A percentile compares a stretch with the other conserved stretches of the same genome.
These are phyloP conservation scores for Bacidia rubella DNA, from an alignment of 495 filamentous ascomycete species.

Conservation along the genomic window DNA sequence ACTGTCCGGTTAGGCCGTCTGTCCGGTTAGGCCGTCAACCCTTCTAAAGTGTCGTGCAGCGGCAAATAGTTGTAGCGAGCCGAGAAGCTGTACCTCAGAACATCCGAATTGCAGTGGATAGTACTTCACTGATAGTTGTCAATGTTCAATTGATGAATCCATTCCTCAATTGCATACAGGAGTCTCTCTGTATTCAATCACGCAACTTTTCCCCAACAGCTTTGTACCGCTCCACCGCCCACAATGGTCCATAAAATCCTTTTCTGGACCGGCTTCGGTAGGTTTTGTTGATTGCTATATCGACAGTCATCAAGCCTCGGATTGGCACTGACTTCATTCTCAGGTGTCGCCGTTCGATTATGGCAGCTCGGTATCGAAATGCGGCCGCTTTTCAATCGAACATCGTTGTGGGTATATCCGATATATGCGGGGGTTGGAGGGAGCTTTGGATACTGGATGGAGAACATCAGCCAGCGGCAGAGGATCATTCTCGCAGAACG, in stretches of 20 bases:
- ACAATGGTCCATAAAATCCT: slow-evolving; percentile 66
- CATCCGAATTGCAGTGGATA: too few species aligned
- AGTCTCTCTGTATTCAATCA: too few species aligned
- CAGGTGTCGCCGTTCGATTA: slow-evolving; percentile 77
- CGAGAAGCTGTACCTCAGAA: too few species aligned
- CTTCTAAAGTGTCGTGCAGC: not conserved
- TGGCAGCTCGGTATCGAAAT: slow-evolving; percentile 98
- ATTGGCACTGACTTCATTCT: not conserved
- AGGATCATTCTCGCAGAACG: slow-evolving; percentile 59
- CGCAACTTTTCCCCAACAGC: too few species aligned
- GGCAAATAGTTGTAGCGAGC: not conserved
- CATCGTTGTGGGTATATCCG: slow-evolving; percentile 80
- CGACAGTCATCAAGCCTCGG: not conserved
- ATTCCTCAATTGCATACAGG: too few species aligned
- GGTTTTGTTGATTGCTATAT: slow-evolving; percentile 14
- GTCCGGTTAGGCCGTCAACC: too few species aligned
- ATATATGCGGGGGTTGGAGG: slow-evolving; percentile 72
- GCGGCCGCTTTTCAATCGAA: slow-evolving; percentile 75
- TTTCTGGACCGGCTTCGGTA: slow-evolving; percentile 98
- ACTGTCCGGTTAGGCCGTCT: too few species aligned
- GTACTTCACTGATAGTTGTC: too few species aligned
- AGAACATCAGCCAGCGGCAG: slow-evolving; percentile 71
- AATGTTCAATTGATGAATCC: too few species aligned
- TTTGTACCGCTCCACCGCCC: too few species aligned
- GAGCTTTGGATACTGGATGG: slow-evolving; percentile 92